A percentile compares a stretch with the other conserved stretches of the same genome.
These are phyloP conservation scores for Cystobasidium sp. DNA, from an alignment of 1,284 basidiomycete species.

Conservation along the genomic window DNA sequence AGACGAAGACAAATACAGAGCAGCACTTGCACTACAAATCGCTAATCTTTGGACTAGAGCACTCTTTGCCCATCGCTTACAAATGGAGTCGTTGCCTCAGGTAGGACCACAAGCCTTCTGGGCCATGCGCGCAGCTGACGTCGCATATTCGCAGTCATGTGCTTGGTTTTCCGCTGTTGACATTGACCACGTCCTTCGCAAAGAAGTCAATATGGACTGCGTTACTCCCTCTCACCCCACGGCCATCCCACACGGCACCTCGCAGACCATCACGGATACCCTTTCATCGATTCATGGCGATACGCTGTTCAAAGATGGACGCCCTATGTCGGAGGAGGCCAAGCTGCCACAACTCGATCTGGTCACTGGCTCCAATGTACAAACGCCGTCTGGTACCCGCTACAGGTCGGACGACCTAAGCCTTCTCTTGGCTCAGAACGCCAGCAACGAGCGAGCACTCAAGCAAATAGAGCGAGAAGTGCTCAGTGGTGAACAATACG, in stretches of 20 bases:
- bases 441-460: slow-evolving; percentile 5
- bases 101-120: slow-evolving; percentile 52
- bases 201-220: slow-evolving; percentile 95
- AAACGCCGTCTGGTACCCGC: slow-evolving; percentile 7
- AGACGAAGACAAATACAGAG: slow-evolving; percentile 84
- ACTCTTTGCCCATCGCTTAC: slow-evolving; percentile 87
- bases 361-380: not conserved
- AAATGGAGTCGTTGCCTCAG: slow-evolving; percentile 94
- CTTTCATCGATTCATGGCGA: slow-evolving; percentile 67
- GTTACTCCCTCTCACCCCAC: slow-evolving; percentile 88
- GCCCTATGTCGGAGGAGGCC: slow-evolving; percentile 17
- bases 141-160: slow-evolving; percentile 51
- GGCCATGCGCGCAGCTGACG: slow-evolving; percentile 1
- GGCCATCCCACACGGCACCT: slow-evolving; percentile 83
- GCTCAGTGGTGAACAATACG: slow-evolving; percentile 5
- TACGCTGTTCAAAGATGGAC: slow-evolving; percentile 35
- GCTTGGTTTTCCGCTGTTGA: slow-evolving; percentile 98
- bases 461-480: slow-evolving; percentile 21
- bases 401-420: slow-evolving; percentile 30
- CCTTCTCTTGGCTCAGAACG: slow-evolving; percentile 37
- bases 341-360: not conserved
- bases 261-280: slow-evolving; percentile 72
- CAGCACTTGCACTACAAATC: slow-evolving; percentile 90
- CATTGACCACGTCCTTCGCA: slow-evolving; percentile 85
- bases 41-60: slow-evolving; percentile 95